Conservation (phyloP, 352 stramenopile species). For the Phytopythium kandeliae region DNA sequence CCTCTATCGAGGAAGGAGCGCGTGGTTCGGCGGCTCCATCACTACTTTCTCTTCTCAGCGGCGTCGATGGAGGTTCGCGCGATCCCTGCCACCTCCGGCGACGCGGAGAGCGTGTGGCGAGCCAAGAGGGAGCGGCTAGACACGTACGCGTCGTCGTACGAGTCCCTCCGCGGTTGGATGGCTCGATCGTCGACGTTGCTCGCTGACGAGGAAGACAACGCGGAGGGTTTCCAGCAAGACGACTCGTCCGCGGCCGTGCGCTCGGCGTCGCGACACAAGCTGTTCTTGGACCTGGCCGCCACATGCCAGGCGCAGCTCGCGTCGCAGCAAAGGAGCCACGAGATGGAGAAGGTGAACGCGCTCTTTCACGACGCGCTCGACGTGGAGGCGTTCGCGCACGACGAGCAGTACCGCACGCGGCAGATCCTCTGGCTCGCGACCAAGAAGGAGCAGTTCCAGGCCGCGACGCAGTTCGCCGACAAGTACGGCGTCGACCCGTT, state of each 20-base stretch:
- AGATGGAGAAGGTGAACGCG: slow-evolving; percentile 53
- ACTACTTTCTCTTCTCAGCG: slow-evolving; percentile 40
- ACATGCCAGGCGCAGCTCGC: slow-evolving; percentile 39
- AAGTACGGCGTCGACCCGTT: slow-evolving; percentile 72
- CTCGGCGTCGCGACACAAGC: slow-evolving; percentile 10
- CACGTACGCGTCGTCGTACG: slow-evolving; percentile 20
- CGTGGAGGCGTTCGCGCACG: slow-evolving; percentile 39
- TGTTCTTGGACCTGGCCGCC: slow-evolving; percentile 30
- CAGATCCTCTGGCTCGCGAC: slow-evolving; percentile 48
- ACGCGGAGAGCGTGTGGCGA: slow-evolving; percentile 3
- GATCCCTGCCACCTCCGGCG: neutral
- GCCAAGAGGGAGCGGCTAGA: slow-evolving; percentile 16
- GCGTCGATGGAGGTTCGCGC: slow-evolving; percentile 14
- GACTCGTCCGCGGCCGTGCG: slow-evolving; percentile 1
- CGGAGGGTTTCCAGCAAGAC: neutral
- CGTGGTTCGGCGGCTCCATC: slow-evolving; percentile 27
- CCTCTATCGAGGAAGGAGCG: slow-evolving; percentile 5
- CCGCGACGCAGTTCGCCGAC: slow-evolving; percentile 45
- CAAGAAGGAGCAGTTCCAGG: slow-evolving; percentile 37
- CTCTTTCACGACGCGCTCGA: slow-evolving; percentile 63
- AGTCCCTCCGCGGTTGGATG: slow-evolving; percentile 8
- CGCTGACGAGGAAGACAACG: slow-evolving; percentile 1
- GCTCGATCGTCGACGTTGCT: neutral
- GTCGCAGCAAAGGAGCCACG: slow-evolving; percentile 50
- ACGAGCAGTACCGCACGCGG: slow-evolving; percentile 39